Evolutionary conservation across 306 rosid species (phyloP), one percentile per base, ranked within the genome.

Genomic region (Rubus parviflorus): DNA sequence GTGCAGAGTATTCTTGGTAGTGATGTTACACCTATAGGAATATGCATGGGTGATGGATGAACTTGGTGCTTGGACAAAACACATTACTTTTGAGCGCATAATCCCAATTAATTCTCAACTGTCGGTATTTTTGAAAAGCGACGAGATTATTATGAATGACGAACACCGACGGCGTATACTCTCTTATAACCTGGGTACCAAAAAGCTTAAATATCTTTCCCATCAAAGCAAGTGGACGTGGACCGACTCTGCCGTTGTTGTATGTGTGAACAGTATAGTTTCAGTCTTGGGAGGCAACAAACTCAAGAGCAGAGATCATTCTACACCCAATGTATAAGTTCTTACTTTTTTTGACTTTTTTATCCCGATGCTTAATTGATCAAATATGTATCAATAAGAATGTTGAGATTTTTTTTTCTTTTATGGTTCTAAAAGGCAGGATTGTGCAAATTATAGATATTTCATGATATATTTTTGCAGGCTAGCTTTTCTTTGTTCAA

Each of bases 11-110:
- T 13, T 30, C 35, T 0, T 30, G 35, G 35, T 30, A 30, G 35
- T 30, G 35, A 30, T 30, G 35, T 30, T 30, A 30, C 35, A 30
- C 35, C 35, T 30, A 30, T 30, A 30, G 75, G 8, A 35, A 71
- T 71, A 11, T n/a, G n/a, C n/a, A n/a, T 70, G 61, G 75, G 45
- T 49, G 38, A 0, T 49, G 62, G 45, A 30, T 14, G 63, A 71
- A 8, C 19, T 23, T 51, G 75, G 57, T 49, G 13, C 62, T 6
- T 48, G 60, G 75, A 71, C 75, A 7, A 71, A 71, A 71, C 35
- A 25, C 42, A 10, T 30, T 2, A 42, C 43, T 5, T 71, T 71
- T 37, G 75, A 51, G 35, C 35, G 35, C 35, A 30, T 30, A 30
- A 30, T 30, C 35, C 35, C 35, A 30, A 30, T 30, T 30, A 30